Percentiles rank a stretch among this genome's conserved stretches.
phyloP scores from a whole-genome alignment of 1,139 yeast species.

The Yamadazyma trypodendri region DNA sequence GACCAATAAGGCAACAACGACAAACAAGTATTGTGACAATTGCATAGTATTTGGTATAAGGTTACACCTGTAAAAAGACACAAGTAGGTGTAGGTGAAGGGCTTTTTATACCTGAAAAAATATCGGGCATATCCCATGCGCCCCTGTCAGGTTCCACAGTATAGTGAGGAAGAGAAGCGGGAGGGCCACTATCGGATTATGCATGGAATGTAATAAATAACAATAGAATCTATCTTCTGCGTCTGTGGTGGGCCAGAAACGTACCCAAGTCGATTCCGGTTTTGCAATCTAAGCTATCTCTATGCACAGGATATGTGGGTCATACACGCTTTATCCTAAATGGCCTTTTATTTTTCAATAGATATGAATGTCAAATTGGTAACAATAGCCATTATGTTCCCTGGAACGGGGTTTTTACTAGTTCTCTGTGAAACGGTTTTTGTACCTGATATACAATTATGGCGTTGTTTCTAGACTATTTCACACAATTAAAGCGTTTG shows the following conservation, averaged over 20 bases:
- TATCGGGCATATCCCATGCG: too few species aligned
- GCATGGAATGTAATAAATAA: background rate
- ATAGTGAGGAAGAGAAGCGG: too few species aligned
- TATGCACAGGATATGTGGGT: background rate
- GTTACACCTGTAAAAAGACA: too few species aligned
- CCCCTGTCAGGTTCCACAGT: too few species aligned
- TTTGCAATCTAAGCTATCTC: background rate
- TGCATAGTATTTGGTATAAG: background rate
- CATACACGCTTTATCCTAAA: background rate
- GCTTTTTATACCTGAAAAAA: background rate
- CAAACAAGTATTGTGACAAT: background rate
- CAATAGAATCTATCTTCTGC: too few species aligned
- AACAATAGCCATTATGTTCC: background rate
- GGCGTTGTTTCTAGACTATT: too few species aligned
- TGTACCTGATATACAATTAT: too few species aligned
- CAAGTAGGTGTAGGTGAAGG: background rate
- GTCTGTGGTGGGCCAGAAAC: too few species aligned
- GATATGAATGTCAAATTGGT: background rate
- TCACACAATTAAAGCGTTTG: too few species aligned
- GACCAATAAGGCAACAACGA: background rate
- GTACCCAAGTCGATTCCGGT: background rate
- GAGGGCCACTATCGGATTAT: too few species aligned
- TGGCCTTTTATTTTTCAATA: background rate
- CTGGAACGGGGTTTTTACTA: background rate
- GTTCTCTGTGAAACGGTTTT: too few species aligned